phyloP scores from a whole-genome alignment of 352 stramenopile species.

The Phytophthora sojae region DNA sequence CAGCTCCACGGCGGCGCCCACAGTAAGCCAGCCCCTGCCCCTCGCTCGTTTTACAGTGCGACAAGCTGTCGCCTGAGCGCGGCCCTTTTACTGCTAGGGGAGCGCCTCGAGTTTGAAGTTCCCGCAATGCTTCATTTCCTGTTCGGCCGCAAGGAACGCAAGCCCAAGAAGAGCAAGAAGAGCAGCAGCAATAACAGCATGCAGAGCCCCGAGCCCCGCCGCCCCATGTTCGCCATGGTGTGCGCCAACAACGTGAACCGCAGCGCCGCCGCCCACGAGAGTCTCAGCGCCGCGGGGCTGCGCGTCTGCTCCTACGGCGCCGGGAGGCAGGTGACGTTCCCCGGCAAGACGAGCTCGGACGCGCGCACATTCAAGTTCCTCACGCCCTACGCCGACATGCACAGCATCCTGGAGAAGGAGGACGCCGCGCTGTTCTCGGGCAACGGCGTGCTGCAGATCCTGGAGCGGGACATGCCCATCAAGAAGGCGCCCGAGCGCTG shows the following conservation, averaged over 20 bases:
- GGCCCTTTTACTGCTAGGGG: slow-evolving; percentile 18
- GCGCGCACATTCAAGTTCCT: slow-evolving; percentile 70
- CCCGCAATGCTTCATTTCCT: slow-evolving; percentile 43
- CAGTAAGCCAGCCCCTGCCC: no score
- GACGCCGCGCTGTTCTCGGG: slow-evolving; percentile 55
- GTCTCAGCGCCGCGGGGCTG: slow-evolving; percentile 59
- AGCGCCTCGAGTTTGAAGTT: slow-evolving; percentile 23
- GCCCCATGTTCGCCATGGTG: slow-evolving; percentile 77
- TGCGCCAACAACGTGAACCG: slow-evolving; percentile 91
- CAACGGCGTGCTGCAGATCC: slow-evolving; percentile 77
- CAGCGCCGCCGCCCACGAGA: slow-evolving; percentile 78
- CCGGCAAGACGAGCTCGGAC: slow-evolving; percentile 42
- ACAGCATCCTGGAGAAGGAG: slow-evolving; percentile 57
- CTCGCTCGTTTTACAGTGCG: neutral
- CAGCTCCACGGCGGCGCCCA: neutral
- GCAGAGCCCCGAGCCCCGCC: slow-evolving; percentile 10
- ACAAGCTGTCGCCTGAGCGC: slow-evolving; percentile 4
- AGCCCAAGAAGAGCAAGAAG: slow-evolving; percentile 24
- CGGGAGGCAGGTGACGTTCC: slow-evolving; percentile 67
- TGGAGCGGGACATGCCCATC: slow-evolving; percentile 75
- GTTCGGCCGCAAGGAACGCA: slow-evolving; percentile 21
- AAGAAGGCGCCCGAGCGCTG: slow-evolving; percentile 80
- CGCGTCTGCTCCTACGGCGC: slow-evolving; percentile 80
- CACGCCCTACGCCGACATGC: slow-evolving; percentile 76
- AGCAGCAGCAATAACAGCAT: slow-evolving; percentile 3